These are phyloP conservation scores for Zygoascus tannicola DNA, from an alignment of 805 yeast genomes.

Conservation along the genomic window DNA sequence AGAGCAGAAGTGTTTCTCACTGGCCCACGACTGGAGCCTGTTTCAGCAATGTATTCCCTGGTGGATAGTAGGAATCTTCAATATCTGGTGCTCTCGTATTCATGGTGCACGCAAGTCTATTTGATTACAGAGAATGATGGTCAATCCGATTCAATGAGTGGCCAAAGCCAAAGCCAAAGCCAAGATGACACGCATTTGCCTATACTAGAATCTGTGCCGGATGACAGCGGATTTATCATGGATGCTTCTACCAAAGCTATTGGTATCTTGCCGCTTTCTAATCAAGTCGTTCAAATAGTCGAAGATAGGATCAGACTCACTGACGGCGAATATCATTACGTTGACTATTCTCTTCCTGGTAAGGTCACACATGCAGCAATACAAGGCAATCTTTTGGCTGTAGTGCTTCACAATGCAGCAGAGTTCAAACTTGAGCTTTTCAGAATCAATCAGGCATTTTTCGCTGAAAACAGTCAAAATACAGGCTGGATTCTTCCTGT, in stretches of 20 bases:
- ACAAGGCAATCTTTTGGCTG: not conserved
- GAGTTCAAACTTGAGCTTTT: not conserved
- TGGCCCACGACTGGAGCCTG: constrained; percentile 11
- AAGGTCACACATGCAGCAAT: not conserved
- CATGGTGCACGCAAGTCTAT: constrained; percentile 9
- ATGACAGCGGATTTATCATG: constrained; percentile 7
- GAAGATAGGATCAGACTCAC: constrained; percentile 4
- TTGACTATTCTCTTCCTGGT: not conserved
- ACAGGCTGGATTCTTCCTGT: not conserved
- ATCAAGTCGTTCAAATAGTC: constrained; percentile 6
- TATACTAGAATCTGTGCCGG: constrained; percentile 5
- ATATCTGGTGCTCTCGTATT: constrained; percentile 5
- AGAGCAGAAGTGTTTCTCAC: constrained; percentile 8
- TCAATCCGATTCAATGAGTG: not conserved
- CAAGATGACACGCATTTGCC: constrained; percentile 2
- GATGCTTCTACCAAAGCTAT: constrained; percentile 6
- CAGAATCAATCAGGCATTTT: not conserved
- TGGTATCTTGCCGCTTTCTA: constrained; percentile 1
- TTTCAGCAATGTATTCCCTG: constrained; percentile 7
- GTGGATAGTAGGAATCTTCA: not conserved
- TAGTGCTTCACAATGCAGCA: not conserved
- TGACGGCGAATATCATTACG: constrained; percentile 3
- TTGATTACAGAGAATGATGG: constrained; percentile 1
- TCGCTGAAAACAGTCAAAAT: not conserved
- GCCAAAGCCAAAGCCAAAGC: not conserved